A percentile compares a stretch with the other conserved stretches of the same genome.
These are phyloP conservation scores for Russula earlei DNA, from an alignment of 768 basidiomycete species.

Conservation along the genomic window DNA sequence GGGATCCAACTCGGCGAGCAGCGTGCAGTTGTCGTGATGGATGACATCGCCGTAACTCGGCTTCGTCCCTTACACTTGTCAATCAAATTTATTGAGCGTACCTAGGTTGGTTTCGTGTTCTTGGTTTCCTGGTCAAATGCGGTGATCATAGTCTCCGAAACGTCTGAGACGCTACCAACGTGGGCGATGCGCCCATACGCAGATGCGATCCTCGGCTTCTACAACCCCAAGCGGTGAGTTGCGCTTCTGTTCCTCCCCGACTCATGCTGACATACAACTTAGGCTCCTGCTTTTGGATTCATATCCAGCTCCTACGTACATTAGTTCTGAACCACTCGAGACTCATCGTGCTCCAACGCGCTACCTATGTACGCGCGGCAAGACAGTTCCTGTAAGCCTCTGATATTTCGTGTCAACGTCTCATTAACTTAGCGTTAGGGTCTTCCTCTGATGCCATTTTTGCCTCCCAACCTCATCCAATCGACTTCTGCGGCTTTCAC, in stretches of 20 bases:
- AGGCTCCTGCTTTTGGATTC: conserved; percentile 22
- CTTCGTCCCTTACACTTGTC: neutral
- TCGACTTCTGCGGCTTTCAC: conserved; percentile 21
- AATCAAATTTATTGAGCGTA: neutral
- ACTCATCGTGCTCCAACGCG: conserved; percentile 20
- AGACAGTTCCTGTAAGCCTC: conserved; percentile 1
- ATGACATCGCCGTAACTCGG: conserved; percentile 10
- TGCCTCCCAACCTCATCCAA: conserved; percentile 23
- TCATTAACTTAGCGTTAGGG: neutral
- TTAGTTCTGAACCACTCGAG: conserved; percentile 14
- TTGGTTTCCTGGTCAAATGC: conserved; percentile 20
- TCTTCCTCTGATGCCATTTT: conserved; percentile 12
- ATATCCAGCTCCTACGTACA: conserved; percentile 20
- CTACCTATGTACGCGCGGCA: conserved; percentile 19
- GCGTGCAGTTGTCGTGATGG: conserved; percentile 10
- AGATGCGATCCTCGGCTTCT: conserved; percentile 13
- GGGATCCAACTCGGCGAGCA: conserved; percentile 21
- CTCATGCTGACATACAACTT: neutral
- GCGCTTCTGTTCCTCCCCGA: neutral
- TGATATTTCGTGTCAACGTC: neutral
- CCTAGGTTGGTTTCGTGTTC: conserved; percentile 20
- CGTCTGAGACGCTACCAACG: conserved; percentile 14
- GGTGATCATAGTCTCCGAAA: conserved; percentile 19
- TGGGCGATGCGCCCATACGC: conserved; percentile 24
- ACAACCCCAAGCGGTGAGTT: conserved; percentile 20